These are phyloP conservation scores for Hyparrhenia diplandra DNA, from an alignment of 176 grass and related monocot species.

Conservation along the genomic window DNA sequence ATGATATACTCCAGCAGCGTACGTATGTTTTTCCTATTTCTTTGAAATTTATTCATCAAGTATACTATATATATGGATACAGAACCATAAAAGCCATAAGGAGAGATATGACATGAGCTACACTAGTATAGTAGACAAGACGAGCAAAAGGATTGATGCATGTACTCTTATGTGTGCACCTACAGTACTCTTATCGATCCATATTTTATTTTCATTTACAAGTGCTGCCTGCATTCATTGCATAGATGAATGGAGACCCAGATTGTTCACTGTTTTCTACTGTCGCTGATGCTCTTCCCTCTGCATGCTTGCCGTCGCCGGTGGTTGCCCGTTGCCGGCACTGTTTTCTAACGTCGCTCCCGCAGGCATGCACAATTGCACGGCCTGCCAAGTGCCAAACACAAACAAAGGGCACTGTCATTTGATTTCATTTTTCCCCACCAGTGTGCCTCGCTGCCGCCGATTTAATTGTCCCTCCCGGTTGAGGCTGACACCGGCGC, in stretches of 20 bases:
- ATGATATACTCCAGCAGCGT: too few relatives aligned
- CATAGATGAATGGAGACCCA: not conserved
- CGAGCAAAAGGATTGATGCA: not conserved
- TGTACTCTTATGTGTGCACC: too few relatives aligned
- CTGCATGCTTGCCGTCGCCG: not conserved
- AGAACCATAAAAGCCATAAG: not conserved
- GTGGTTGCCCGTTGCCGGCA: not conserved
- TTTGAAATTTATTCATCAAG: too few relatives aligned
- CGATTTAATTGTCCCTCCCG: constrained; percentile 14
- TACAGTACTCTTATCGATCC: too few relatives aligned
- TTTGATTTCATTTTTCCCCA: too few relatives aligned
- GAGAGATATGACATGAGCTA: not conserved
- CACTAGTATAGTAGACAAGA: not conserved
- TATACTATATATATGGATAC: too few relatives aligned
- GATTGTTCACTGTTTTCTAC: not conserved
- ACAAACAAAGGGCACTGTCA: not conserved
- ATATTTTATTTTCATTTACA: too few relatives aligned
- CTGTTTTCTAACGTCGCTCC: not conserved
- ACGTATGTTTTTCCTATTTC: not conserved
- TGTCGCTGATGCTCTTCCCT: not conserved
- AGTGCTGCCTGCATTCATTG: too few relatives aligned
- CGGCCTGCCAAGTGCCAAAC: not conserved
- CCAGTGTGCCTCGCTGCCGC: not conserved
- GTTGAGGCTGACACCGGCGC: not conserved
- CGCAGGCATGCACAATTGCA: not conserved